Evolutionary conservation across 2,329 filamentous ascomycete species (phyloP).

Genomic region (Tolypocladium nubicola): DNA sequence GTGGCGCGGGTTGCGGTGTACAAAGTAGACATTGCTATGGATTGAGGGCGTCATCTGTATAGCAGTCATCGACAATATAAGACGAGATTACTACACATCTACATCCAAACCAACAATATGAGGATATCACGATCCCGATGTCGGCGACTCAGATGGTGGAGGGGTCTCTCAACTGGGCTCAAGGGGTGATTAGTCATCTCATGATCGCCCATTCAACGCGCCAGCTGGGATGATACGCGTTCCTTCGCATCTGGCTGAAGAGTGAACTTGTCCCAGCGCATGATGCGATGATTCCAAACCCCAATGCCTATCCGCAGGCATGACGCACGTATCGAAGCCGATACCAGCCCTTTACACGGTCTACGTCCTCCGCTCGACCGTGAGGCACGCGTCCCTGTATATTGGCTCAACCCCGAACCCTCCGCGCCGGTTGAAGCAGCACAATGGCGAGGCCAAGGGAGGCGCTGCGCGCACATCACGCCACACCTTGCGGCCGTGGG

Average conservation of each 20-base stretch:
- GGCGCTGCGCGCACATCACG: conserved; percentile 70
- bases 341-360: conserved; percentile 90
- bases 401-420: conserved; percentile 90
- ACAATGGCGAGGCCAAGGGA: conserved; percentile 77
- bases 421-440: conserved; percentile 72
- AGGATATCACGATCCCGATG: not conserved
- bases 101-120: not conserved
- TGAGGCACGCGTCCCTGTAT: conserved; percentile 63
- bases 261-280: not conserved
- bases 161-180: too few relatives aligned
- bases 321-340: conserved; percentile 35
- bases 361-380: conserved; percentile 79
- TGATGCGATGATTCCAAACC: not conserved
- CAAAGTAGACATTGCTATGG: not conserved
- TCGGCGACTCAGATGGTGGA: not conserved
- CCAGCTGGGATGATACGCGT: not conserved
- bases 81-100: not conserved
- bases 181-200: not conserved
- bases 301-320: conserved; percentile 12
- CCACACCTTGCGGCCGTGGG: conserved; percentile 67
- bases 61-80: not conserved
- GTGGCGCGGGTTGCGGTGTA: not conserved
- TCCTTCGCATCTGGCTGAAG: not conserved
- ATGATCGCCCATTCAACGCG: not conserved
- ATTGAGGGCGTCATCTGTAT: not conserved